These are phyloP conservation scores for Yamagishiella unicocca DNA, from an alignment of 139 green algal genomes.

Conservation along the genomic window DNA sequence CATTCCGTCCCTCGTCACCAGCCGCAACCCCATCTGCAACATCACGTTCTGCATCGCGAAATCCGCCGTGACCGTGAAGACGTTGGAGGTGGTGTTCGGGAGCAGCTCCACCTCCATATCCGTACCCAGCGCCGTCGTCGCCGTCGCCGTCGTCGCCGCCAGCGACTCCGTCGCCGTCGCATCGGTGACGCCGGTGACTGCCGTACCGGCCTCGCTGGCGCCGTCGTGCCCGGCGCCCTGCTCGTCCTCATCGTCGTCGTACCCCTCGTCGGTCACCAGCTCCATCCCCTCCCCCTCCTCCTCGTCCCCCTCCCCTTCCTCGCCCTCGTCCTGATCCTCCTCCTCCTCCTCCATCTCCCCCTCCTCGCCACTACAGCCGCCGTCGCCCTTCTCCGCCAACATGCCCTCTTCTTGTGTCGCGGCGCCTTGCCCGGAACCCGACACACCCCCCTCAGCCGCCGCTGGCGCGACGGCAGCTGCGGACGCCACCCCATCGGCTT, in stretches of 20 bases:
- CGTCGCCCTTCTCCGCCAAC: background rate
- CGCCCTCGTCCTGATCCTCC: background rate
- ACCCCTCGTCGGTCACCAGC: background rate
- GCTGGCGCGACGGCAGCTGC: background rate
- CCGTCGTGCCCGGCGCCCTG: slow-evolving; percentile 18
- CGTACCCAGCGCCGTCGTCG: background rate
- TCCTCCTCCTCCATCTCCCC: background rate
- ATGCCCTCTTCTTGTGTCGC: too few relatives aligned
- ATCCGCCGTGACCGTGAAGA: slow-evolving; percentile 89
- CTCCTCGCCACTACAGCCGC: background rate
- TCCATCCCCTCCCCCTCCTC: slow-evolving; percentile 26
- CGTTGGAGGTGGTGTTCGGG: slow-evolving; percentile 47
- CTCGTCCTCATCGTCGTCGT: slow-evolving; percentile 28
- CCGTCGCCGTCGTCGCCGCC: background rate
- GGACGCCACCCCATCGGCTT: background rate
- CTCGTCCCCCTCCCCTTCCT: slow-evolving; percentile 13
- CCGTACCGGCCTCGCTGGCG: slow-evolving; percentile 3
- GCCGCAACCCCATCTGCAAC: slow-evolving; percentile 91
- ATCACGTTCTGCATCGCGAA: slow-evolving; percentile 99
- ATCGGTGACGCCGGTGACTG: background rate
- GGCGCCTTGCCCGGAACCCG: background rate
- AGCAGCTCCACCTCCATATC: background rate
- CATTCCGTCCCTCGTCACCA: slow-evolving; percentile 84
- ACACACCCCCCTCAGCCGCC: background rate
- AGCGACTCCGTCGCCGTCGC: background rate